Base-by-base conservation (phyloP, 139 green algal genomes). In the Picochlorum sp. region DNA sequence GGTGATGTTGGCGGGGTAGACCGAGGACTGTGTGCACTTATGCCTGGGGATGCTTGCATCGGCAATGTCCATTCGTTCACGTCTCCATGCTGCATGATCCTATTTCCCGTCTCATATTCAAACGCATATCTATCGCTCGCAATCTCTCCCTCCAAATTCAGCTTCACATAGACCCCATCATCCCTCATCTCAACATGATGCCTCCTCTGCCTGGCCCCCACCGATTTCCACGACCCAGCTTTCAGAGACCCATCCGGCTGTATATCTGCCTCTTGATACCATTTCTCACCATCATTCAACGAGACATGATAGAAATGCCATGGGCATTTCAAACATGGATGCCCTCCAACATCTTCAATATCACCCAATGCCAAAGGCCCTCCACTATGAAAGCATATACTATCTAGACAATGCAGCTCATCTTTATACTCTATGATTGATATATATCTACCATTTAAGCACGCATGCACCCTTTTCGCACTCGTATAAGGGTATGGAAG, bases 351-450 rank as follows among this genome's bases (percentile, higher is more conserved):
- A 28, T 80, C 74, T 24, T 81, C 74, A 6, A 81, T 69, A 38
- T 81, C 74, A 0, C 74, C 74, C 18, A 81, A 23, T 20, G 58
- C 64, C 34, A 80, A 45, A 5, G 74, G 74, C 30, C 74, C 74
- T 44, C 74, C 74, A 3, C 74, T 75, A 45, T 81, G 74, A 44
- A 80, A 81, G 54, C 74, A 81, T 7, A 81, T 38, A 0, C 13
- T 44, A 60, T 81, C 74, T 1, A 81, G 13, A 64, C 65, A 74
- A 60, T 68, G 50, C 10, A 81, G 58, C 13, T 38, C 26, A 20
- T 41, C 65, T 24, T 64, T 32, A 41, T 80, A 46, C 13, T 26
- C 20, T 24, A 81, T 44, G 5, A 66, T 11, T 2, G 51, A 70
- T 7, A 81, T 41, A 56, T 78, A 81, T 1, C 74, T 68, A 1